Evolutionary conservation across 2,329 filamentous ascomycete species (phyloP).

Genomic region (Monilinia vaccinii-corymbosi): DNA sequence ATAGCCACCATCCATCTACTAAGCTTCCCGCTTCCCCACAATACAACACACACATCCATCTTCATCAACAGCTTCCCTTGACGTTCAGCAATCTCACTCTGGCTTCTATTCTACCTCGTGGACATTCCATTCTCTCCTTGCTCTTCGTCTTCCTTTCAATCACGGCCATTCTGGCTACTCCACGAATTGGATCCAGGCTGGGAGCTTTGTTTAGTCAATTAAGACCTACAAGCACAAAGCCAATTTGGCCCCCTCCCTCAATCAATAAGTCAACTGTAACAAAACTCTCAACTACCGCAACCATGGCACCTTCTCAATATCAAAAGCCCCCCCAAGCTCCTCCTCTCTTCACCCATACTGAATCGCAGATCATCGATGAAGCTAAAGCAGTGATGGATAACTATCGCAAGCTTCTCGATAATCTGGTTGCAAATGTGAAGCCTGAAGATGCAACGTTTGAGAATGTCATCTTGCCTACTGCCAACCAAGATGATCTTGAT

Average conservation of each 20-base stretch:
- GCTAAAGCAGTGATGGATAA: constrained; percentile 56
- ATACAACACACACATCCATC: too few species aligned
- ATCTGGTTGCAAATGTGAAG: constrained; percentile 49
- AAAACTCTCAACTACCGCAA: constrained; percentile 37
- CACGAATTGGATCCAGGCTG: constrained; percentile 40
- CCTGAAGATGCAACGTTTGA: constrained; percentile 42
- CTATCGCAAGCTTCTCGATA: constrained; percentile 52
- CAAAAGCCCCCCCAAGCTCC: constrained; percentile 68
- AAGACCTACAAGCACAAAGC: constrained; percentile 27
- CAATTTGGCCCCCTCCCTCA: constrained; percentile 2
- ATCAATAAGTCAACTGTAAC: background rate
- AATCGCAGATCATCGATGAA: constrained; percentile 56
- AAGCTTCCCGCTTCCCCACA: too few species aligned
- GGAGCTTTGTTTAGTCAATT: constrained; percentile 49
- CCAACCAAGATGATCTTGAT: constrained; percentile 60
- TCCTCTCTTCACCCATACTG: constrained; percentile 67
- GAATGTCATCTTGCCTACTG: constrained; percentile 54
- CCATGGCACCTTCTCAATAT: constrained; percentile 59
- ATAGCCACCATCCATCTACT: too few species aligned
- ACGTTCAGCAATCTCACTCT: background rate
- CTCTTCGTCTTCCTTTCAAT: constrained; percentile 47
- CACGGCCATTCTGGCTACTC: constrained; percentile 57
- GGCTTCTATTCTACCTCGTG: constrained; percentile 13
- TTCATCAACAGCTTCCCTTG: background rate
- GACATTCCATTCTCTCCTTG: constrained; percentile 38